Evolutionary conservation across 495 filamentous ascomycete species (phyloP), one percentile per base, ranked within the genome.

Genomic region (Trichoderma parareesei): DNA sequence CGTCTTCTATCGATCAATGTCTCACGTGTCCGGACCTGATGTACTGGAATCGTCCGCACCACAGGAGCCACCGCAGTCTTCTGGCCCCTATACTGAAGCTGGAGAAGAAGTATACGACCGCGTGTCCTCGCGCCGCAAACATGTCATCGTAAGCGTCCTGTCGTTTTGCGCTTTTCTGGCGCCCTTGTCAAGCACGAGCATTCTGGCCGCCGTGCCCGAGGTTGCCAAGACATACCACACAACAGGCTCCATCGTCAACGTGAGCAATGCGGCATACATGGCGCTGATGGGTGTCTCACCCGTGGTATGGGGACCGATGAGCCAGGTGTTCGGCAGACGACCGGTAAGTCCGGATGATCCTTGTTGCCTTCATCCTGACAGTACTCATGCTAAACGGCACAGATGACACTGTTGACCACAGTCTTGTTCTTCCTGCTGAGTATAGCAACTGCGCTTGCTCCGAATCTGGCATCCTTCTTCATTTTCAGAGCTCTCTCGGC

Each of bases 181-280:
- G 16, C 88, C 88, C 0, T 83, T 90, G 8, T 87, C 85, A 5
- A 87, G 82, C 42, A 90, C 88, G 0, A 85, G 85, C 0, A 86
- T 90, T 53, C 74, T 90, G n/a, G 79, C 88, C 8, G 88, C 87
- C 40, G 78, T 87, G 11, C 87, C 88, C 1, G 87, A 91, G 69
- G 81, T 91, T 4, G 87, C 87, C 4, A 72, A 69, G 11, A 84
- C 84, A 13, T 91, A 82, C 65, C 63, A 74, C 37, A 88, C 86
- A 6, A 86, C 81, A 0, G 87, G 84, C 7, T 81, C 82, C 27
- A 81, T 90, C 49, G 82, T 91, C 71, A 87, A 90, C 68, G 73
- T 89, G 20, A 83, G 80, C 66, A 91, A 90, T 75, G 87, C 87
- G 2, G 65, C 89, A 33, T 90, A 89, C 67, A 75, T 90, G 75